Percentiles rank a stretch among this genome's conserved stretches.
Evolutionary conservation across 176 grass and related monocot species (phyloP).

Genomic region (Bothriochloa decipiens): DNA sequence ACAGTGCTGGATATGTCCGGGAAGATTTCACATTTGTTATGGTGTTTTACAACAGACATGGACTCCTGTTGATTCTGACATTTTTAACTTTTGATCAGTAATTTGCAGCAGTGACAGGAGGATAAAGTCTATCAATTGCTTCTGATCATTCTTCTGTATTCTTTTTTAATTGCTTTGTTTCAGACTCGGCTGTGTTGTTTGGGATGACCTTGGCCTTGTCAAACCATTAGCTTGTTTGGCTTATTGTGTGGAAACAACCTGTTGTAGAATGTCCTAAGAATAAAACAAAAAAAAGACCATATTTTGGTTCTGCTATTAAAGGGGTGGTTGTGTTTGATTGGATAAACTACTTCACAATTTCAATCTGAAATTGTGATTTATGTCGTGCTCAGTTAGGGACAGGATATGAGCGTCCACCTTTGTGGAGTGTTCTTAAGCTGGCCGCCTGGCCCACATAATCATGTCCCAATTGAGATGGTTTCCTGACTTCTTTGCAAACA

Average conservation of each 20-base stretch:
- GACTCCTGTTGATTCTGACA: too few relatives aligned
- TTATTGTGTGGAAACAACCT: not conserved
- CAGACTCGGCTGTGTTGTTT: too few relatives aligned
- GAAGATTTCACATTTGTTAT: too few relatives aligned
- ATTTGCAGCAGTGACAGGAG: too few relatives aligned
- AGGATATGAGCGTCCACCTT: not conserved
- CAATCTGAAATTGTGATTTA: not conserved
- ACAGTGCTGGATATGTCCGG: too few relatives aligned
- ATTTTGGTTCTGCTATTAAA: not conserved
- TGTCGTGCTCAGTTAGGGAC: not conserved
- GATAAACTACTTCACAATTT: not conserved
- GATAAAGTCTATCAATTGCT: too few relatives aligned
- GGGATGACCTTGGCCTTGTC: too few relatives aligned
- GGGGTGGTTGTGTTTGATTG: slow-evolving; percentile 21
- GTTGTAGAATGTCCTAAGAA: not conserved
- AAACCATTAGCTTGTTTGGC: not conserved
- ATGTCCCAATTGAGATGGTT: not conserved
- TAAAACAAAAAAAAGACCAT: not conserved
- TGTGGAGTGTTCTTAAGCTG: not conserved
- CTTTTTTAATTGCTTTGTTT: too few relatives aligned
- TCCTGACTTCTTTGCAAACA: not conserved
- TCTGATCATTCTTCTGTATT: too few relatives aligned
- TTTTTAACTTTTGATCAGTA: too few relatives aligned
- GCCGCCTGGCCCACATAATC: not conserved
- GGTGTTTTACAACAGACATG: too few relatives aligned